Percentiles rank a stretch among this genome's conserved stretches.
Conservation (phyloP, 768 basidiomycete genomes). For the Gelatoporia subvermispora region DNA sequence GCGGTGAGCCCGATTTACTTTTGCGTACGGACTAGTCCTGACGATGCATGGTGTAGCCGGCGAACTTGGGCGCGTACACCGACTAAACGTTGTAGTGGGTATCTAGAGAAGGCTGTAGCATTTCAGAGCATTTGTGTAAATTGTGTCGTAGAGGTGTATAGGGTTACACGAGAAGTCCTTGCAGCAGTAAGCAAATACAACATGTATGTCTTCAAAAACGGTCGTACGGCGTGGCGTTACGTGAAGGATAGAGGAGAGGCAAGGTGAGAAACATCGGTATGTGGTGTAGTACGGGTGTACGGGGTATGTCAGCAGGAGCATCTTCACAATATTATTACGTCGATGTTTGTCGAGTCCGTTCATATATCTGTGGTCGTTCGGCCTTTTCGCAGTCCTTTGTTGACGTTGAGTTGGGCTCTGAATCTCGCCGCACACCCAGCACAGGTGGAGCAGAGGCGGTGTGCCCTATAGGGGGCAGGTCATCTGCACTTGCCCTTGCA, state of each 20-base stretch:
- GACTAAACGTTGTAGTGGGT: slow-evolving; percentile 40
- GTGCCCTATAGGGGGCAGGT: not conserved
- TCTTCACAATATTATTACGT: too few species aligned
- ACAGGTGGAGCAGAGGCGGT: not conserved
- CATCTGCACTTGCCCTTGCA: not conserved
- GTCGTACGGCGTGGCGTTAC: too few species aligned
- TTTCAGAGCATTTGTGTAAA: too few species aligned
- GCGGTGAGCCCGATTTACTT: slow-evolving; percentile 52
- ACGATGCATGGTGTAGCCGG: slow-evolving; percentile 46
- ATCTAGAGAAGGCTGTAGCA: too few species aligned
- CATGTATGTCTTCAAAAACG: not conserved
- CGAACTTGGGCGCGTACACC: slow-evolving; percentile 77
- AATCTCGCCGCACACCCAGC: not conserved
- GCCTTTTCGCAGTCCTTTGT: not conserved
- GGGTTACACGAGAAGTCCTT: not conserved
- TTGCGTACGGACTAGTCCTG: slow-evolving; percentile 4
- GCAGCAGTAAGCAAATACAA: not conserved
- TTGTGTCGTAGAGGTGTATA: not conserved
- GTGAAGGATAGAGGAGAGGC: too few species aligned
- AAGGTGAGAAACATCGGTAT: too few species aligned
- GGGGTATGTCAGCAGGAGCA: too few species aligned
- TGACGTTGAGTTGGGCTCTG: not conserved
- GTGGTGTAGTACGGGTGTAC: too few species aligned
- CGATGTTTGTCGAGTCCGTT: too few species aligned
- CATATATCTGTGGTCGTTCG: too few species aligned